These are phyloP conservation scores for Thalassiosira ordinaria DNA, from an alignment of 352 stramenopile species.

Conservation along the genomic window DNA sequence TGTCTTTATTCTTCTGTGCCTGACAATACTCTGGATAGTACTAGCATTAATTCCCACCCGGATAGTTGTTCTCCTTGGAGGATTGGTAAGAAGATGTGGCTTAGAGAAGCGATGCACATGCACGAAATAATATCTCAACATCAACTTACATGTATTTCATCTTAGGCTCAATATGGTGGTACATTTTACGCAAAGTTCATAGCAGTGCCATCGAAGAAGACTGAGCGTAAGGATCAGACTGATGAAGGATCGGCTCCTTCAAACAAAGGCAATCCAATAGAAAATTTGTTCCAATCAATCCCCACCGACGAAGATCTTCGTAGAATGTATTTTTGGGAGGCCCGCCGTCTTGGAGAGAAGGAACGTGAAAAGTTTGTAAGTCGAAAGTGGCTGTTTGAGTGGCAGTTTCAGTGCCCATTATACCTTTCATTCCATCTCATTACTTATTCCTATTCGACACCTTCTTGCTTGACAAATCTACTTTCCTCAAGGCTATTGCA, in stretches of 20 bases:
- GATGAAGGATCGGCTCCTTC: slow-evolving; percentile 30
- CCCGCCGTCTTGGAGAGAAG: slow-evolving; percentile 52
- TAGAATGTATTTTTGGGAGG: slow-evolving; percentile 83
- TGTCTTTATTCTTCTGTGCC: slow-evolving; percentile 60
- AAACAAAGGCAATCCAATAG: slow-evolving; percentile 45
- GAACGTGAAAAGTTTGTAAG: slow-evolving; percentile 65
- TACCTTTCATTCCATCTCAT: not conserved
- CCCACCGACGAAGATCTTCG: slow-evolving; percentile 84
- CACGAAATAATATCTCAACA: too few relatives aligned
- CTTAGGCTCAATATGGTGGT: slow-evolving; percentile 62
- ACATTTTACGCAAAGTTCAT: slow-evolving; percentile 69
- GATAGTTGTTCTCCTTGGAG: slow-evolving; percentile 63
- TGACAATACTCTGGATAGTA: slow-evolving; percentile 66
- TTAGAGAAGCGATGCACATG: too few relatives aligned
- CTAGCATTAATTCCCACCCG: slow-evolving; percentile 73
- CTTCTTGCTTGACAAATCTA: not conserved
- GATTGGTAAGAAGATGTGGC: slow-evolving; percentile 52
- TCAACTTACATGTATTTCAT: too few relatives aligned
- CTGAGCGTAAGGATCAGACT: slow-evolving; percentile 17
- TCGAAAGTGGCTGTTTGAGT: not conserved
- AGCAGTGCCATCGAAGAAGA: slow-evolving; percentile 12
- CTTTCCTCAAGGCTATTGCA: slow-evolving; percentile 24
- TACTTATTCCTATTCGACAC: slow-evolving; percentile 1
- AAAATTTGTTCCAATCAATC: slow-evolving; percentile 79
- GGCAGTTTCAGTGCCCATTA: not conserved